These are phyloP conservation scores for Candida quercuum DNA, from an alignment of 805 yeast genomes.

Conservation along the genomic window DNA sequence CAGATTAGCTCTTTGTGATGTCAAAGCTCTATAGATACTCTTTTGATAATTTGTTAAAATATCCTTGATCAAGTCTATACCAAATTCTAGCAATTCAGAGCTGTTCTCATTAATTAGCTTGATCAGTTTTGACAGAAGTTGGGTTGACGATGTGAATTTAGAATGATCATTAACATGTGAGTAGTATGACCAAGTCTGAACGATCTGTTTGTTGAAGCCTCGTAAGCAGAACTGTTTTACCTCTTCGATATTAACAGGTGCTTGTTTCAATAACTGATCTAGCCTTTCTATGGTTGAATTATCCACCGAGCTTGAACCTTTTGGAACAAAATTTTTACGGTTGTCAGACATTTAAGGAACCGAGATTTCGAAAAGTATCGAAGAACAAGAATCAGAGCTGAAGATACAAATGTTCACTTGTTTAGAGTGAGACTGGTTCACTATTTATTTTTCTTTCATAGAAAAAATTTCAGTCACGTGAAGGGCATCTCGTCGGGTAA, in stretches of 20 bases:
- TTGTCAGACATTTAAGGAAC: background rate
- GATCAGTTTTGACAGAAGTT: constrained; percentile 34
- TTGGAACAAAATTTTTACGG: background rate
- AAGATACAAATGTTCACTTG: background rate
- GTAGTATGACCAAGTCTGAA: constrained; percentile 44
- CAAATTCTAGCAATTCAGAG: constrained; percentile 19
- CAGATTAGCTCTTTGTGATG: constrained; percentile 47
- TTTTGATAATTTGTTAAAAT: constrained; percentile 54
- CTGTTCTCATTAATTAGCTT: constrained; percentile 10
- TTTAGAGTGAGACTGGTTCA: too few relatives aligned
- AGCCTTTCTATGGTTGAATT: constrained; percentile 8
- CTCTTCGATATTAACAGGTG: constrained; percentile 7
- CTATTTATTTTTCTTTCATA: too few relatives aligned
- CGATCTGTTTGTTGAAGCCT: constrained; percentile 30
- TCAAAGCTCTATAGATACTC: constrained; percentile 62
- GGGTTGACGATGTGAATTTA: constrained; percentile 40
- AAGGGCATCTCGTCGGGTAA: background rate
- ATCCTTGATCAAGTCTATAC: constrained; percentile 40
- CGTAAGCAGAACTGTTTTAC: constrained; percentile 28
- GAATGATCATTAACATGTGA: constrained; percentile 46
- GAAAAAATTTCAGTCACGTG: constrained; percentile 2
- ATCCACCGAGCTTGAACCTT: background rate
- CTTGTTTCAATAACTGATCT: background rate
- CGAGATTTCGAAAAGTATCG: background rate
- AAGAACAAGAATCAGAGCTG: too few relatives aligned